Evolutionary conservation across 805 yeast species (phyloP), one percentile per base, ranked within the genome.

Genomic region (Lipomyces yamadae): DNA sequence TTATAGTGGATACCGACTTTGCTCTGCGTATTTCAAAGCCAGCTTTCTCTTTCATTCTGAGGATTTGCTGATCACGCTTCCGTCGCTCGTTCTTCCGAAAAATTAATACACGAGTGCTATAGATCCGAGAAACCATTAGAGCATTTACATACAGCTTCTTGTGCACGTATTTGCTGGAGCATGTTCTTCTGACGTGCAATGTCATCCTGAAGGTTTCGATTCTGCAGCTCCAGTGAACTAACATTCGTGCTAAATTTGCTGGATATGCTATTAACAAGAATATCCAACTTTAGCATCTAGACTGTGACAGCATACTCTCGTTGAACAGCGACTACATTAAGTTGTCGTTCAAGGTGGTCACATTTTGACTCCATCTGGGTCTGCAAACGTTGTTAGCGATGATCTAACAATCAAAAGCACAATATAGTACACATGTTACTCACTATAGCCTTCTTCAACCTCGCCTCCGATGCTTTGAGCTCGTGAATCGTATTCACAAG

Each of bases 21-120:
- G 61, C 34, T 18, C 71, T 35, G 18, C 71, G 67, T 29, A 68
- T 54, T 30, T 68, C 71, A 42, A 68, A 68, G 6, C 71, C 71
- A 8, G 71, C 71, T 30, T 68, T 68, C 37, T 68, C 71, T 37
- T 68, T 68, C 70, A 68, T 66, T 10, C 71, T 55, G 15, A 63
- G 60, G 29, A 68, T 63, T 32, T 66, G 70, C 56, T 68, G 70
- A 52, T 68, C 71, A 6, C 69, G 60, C 39, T 65, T 65, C 10
- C 71, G 62, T 13, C 71, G 65, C 35, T 68, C 70, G 42, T 48
- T 60, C 59, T 60, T 33, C 3, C 33, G 10, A 15, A 29, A 42
- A 18, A 42, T 15, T 15, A 24, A 24, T 42, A 7, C 7, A n/a
- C 15, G 24, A 42, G 48, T 42, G n/a, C 3, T n/a, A 5, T 15